Base-by-base conservation (phyloP, 2,329 filamentous ascomycete genomes). In the Exophiala phaeomuriformis region DNA sequence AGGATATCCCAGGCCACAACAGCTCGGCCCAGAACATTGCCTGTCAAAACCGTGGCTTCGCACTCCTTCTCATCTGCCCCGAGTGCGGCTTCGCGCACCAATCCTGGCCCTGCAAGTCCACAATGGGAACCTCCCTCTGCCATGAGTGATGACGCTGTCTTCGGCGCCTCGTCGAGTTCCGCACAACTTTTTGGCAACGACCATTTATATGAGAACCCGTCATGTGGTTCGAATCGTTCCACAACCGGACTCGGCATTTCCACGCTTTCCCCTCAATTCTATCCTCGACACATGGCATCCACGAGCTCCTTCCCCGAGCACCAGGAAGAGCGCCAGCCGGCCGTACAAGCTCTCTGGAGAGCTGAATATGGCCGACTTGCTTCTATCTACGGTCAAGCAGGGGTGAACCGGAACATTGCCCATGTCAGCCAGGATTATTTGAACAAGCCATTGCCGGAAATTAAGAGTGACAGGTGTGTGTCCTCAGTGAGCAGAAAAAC, bases 331-430 rank as follows among this genome's bases (percentile, higher is more conserved):
- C 48, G 48, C 5, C 61, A 57, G 51, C 56, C 56, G 7, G 59
- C 60, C 30, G 55, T 64, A 12, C 51, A 57, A 49, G 62, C 62
- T 5, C 47, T 64, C 3, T 63, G 60, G 53, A 63, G 59, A 44
- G 62, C 62, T 5, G 62, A 64, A 47, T 62, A 58, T 45, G 54
- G 51, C 40, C 56, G 57, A 10, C 57, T 64, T 3, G 53, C 51
- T 10, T 58, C 62, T 6, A 56, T 64, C 6, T 63, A 61, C 44
- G 58, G 58, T 31, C 51, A 57, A 36, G 51, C 40, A 8, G 53
- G 49, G 7, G 54, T 55, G 1, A 56, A 53, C 41, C 49, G 48
- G 10, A 53, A 46, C 43, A 47, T 57, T 9, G 29, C 43, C 2
- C 44, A 53, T 43, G 37, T 50, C 39, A 39, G 54, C 41, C 51